These are phyloP conservation scores for Linnemannia elongata DNA, from an alignment of 192 early-diverging fungal genomes.

Conservation along the genomic window DNA sequence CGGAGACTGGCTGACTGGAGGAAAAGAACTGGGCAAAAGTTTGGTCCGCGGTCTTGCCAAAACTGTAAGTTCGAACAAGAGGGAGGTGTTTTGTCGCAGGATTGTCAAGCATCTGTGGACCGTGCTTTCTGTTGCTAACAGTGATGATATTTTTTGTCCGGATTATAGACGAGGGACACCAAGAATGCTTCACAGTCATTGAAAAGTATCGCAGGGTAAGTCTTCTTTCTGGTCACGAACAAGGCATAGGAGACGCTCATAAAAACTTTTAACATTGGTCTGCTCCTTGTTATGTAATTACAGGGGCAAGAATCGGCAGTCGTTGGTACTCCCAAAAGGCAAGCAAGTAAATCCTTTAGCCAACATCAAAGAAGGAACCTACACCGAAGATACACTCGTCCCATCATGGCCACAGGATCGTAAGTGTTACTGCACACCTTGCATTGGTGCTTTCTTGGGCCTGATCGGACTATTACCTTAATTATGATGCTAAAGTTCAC, in stretches of 20 bases:
- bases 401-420: constrained; percentile 10
- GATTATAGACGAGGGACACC: constrained; percentile 36
- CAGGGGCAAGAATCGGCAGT: constrained; percentile 49
- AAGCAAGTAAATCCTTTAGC: constrained; percentile 7
- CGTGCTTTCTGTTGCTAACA: not conserved
- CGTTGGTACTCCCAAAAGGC: constrained; percentile 32
- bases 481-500: not conserved
- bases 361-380: constrained; percentile 32
- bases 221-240: not conserved
- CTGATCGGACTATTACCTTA: not conserved
- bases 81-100: not conserved
- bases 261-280: not conserved
- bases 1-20: constrained; percentile 61
- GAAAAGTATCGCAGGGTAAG: constrained; percentile 46
- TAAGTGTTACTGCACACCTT: not conserved
- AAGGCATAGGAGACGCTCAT: not conserved
- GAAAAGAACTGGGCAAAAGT: constrained; percentile 58
- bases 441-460: not conserved
- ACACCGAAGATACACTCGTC: constrained; percentile 35
- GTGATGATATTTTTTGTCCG: not conserved
- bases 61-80: constrained; percentile 17
- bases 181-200: constrained; percentile 46
- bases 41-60: constrained; percentile 57
- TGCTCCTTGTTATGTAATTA: not conserved
- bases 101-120: not conserved